Base-by-base conservation (phyloP, 805 yeast genomes). In the Cyberlindnera bimundalis region DNA sequence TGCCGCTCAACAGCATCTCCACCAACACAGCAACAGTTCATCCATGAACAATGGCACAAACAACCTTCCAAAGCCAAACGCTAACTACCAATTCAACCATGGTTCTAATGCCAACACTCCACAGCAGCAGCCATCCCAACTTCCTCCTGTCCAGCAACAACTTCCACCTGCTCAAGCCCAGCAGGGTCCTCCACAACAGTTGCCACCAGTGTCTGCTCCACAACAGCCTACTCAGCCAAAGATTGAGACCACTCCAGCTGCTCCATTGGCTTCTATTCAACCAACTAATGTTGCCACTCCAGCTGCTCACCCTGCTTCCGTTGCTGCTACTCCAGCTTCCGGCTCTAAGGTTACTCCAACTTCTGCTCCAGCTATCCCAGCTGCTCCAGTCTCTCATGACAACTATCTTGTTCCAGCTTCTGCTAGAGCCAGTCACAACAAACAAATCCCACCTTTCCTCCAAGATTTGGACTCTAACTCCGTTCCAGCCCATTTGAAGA, bases 381-480 rank as follows among this genome's bases (percentile, higher is more conserved):
- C 55, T 19, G 42, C 47, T 15, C 46, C 58, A 25, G 41, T 52
- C 23, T 36, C 51, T 3, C 48, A 53, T 8, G 55, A 53, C n/a
- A 35, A 58, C 27, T 64, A 66, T 39, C 45, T 66, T 23, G 72
- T 68, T 20, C 72, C 72, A 35, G 61, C 52, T 20, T 50, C 52
- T 18, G 69, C 63, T 44, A 61, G 69, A 41, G 66, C 72, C 14
- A 47, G 59, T 13, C 89, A 82, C 60, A 74, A 76, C 42, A 84
- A 84, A 60, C 86, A 82, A 47, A 80, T 83, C 45, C 95, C 95
- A 11, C 86, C 85, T n/a, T 84, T 83, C 56, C 73, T 84, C 58
- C 66, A 78, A 29, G 95, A 86, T 58, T 73, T 88, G 58, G 96
- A 89, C 61, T 79, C 91, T 26, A 76, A 79, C 47, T 72, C 78